Conservation (phyloP, 1,139 yeast genomes). For the Kazachstania sp. region DNA sequence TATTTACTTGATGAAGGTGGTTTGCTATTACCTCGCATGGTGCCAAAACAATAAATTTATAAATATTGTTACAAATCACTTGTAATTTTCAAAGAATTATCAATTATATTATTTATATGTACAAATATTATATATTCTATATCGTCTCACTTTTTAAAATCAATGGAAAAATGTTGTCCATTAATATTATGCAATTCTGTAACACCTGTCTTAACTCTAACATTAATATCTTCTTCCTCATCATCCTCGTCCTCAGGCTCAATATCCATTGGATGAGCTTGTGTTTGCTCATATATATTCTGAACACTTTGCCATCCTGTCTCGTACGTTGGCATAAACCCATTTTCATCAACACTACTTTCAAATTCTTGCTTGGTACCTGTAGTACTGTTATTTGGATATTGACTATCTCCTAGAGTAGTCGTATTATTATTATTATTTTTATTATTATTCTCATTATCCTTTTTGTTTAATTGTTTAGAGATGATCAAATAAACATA, state of each 20-base stretch:
- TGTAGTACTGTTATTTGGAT: background rate
- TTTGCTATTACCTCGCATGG: too few relatives aligned
- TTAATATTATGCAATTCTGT: conserved; percentile 38
- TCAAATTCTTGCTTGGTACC: background rate
- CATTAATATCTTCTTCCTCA: conserved; percentile 24
- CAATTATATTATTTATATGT: background rate
- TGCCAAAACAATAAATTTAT: too few relatives aligned
- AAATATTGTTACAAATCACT: too few relatives aligned
- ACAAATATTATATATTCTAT: background rate
- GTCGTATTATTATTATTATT: background rate
- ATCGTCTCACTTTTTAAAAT: background rate
- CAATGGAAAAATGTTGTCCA: conserved; percentile 30
- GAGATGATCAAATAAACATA: conserved; percentile 38
- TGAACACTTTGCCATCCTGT: conserved; percentile 30
- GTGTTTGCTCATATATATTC: conserved; percentile 23
- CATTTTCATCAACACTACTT: background rate
- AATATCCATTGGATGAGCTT: conserved; percentile 6
- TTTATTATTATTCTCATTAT: background rate
- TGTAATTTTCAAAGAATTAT: too few relatives aligned
- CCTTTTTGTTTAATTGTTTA: background rate
- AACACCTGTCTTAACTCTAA: conserved; percentile 38
- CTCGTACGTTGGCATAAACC: conserved; percentile 13
- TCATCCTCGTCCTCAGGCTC: background rate
- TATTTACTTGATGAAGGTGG: too few relatives aligned
- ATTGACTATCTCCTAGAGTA: background rate